phyloP scores from a whole-genome alignment of 1,284 basidiomycete genomes.

The Moesziomyces sp. region DNA sequence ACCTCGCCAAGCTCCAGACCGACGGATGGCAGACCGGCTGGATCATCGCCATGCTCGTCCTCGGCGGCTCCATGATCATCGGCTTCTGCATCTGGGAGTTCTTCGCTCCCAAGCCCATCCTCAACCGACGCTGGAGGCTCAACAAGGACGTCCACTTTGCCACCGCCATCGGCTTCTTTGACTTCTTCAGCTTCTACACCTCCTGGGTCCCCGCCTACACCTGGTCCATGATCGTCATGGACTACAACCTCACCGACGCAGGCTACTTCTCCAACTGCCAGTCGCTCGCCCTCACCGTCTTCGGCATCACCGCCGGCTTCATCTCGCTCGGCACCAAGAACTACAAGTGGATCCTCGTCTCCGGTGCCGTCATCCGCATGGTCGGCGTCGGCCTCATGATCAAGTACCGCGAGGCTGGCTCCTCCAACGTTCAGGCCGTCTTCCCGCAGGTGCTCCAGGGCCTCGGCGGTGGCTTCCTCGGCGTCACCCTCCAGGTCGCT shows the following conservation, averaged over 20 bases:
- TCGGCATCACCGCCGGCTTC: slow-evolving; percentile 62
- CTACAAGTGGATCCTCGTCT: slow-evolving; percentile 62
- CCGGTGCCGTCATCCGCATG: slow-evolving; percentile 57
- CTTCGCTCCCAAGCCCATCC: slow-evolving; percentile 58
- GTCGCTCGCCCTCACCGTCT: slow-evolving; percentile 59
- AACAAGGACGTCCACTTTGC: slow-evolving; percentile 64
- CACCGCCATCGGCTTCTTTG: slow-evolving; percentile 63
- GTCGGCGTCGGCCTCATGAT: slow-evolving; percentile 66
- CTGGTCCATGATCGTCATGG: slow-evolving; percentile 49
- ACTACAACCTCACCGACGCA: slow-evolving; percentile 35
- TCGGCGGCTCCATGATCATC: slow-evolving; percentile 58
- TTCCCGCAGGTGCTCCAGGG: slow-evolving; percentile 65
- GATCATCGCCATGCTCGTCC: slow-evolving; percentile 64
- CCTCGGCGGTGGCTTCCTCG: slow-evolving; percentile 64
- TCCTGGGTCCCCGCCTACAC: slow-evolving; percentile 57
- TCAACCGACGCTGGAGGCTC: slow-evolving; percentile 58
- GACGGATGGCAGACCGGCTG: slow-evolving; percentile 55
- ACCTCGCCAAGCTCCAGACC: slow-evolving; percentile 42
- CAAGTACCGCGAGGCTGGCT: slow-evolving; percentile 52
- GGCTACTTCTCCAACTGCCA: slow-evolving; percentile 63
- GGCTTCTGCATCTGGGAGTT: slow-evolving; percentile 54
- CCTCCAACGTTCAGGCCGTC: slow-evolving; percentile 61
- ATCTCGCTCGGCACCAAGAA: slow-evolving; percentile 57
- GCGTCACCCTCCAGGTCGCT: slow-evolving; percentile 60
- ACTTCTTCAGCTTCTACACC: slow-evolving; percentile 63